Evolutionary conservation across 2,329 filamentous ascomycete genomes (phyloP), one percentile per base, ranked within the genome.

Genomic region (Corynespora cassiicola): DNA sequence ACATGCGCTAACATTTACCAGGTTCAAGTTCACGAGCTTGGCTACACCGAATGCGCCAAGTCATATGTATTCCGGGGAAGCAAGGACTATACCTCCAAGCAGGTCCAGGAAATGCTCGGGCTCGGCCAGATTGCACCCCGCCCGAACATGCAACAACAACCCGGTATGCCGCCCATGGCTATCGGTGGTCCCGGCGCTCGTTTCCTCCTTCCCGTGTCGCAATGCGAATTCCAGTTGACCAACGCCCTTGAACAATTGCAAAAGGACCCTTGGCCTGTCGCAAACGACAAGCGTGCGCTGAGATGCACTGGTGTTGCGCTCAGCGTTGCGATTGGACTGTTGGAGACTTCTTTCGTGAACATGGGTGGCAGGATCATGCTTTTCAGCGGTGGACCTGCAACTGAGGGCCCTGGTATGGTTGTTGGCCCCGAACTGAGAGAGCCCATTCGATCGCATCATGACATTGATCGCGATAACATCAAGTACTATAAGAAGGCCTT

Each of bases 401-500:
- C 94, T 1, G 94, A 99, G 70, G 94, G 94, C 1, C 94, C 94
- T 8, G 94, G 94, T 45, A 90, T 96, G 81, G 94, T 99, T 20
- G 94, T 99, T 65, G 91, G 91, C 2, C 89, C 94, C 16, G 94
- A 99, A 72, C 76, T 99, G 52, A 87, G 92, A 68, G 94, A 99
- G 68, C 90, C 95, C 7, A 97, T 99, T 52, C 87, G 94, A 63
- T 97, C 92, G 26, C 94, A 99, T 73, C 94, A 99, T 71, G 94
- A 99, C 62, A 99, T 99, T 69, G 94, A 99, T 67, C 85, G 91
- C 41, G 94, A 99, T 71, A 96, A 96, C 68, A 95, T 96, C 75
- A 99, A 99, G 72, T 96, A 97, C 74, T 97, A 95, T 75, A 99
- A 99, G 79, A 99, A 99, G 75, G 94, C 94, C 15, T 73, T 96